Evolutionary conservation across 2,329 filamentous ascomycete genomes (phyloP).

Genomic region (Colletotrichum australisinense): DNA sequence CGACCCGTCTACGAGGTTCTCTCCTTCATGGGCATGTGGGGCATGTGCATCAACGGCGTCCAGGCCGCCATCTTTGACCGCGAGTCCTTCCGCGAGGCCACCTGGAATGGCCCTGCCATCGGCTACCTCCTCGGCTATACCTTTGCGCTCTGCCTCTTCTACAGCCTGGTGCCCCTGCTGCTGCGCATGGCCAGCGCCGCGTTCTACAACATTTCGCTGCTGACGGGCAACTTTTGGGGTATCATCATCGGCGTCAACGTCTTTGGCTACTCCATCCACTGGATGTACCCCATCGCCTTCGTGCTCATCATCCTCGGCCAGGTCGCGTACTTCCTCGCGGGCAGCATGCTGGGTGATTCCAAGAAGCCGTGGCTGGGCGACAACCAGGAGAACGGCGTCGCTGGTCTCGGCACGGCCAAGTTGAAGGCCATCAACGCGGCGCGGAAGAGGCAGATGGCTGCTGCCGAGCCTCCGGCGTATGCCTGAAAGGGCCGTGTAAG

Average conservation of each 20-base stretch:
- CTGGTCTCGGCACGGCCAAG: constrained; percentile 88
- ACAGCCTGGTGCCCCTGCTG: constrained; percentile 86
- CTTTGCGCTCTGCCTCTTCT: constrained; percentile 84
- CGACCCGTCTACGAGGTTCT: constrained; percentile 93
- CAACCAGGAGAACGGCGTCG: constrained; percentile 84
- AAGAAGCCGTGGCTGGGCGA: constrained; percentile 95
- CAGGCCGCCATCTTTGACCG: constrained; percentile 95
- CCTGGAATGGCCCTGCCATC: constrained; percentile 75
- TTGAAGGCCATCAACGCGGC: constrained; percentile 74
- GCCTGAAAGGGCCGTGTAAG: neutral
- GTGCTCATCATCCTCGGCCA: constrained; percentile 90
- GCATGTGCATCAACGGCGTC: constrained; percentile 88
- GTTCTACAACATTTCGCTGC: constrained; percentile 94
- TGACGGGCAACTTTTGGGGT: constrained; percentile 98
- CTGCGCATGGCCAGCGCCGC: constrained; percentile 91
- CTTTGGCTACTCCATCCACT: constrained; percentile 84
- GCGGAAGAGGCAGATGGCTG: constrained; percentile 47
- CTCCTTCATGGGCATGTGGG: constrained; percentile 89
- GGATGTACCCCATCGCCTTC: constrained; percentile 95
- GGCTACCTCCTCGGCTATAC: constrained; percentile 95
- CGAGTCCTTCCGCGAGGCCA: constrained; percentile 70
- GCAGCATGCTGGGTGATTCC: constrained; percentile 84
- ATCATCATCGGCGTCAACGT: constrained; percentile 91
- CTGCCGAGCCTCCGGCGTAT: neutral
- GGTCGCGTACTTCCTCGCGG: constrained; percentile 87